Conservation (phyloP, 176 grass and related monocot genomes). For the Musa schizocarpa region DNA sequence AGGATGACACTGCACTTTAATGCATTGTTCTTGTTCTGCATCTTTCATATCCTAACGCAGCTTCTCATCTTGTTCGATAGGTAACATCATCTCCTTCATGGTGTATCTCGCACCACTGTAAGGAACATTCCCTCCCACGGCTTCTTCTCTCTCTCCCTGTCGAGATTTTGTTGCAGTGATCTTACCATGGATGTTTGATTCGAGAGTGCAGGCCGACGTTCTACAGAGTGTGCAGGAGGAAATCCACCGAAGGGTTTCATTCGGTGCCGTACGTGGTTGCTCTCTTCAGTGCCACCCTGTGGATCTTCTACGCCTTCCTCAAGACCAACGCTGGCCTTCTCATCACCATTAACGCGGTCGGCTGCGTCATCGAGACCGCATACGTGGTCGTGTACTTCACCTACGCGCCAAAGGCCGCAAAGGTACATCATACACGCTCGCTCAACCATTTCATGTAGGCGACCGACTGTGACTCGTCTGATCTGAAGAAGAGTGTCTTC, state of each 20-base stretch:
- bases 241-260: constrained; percentile 78
- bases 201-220: constrained; percentile 54
- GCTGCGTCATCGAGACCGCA: constrained; percentile 46
- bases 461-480: background rate
- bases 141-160: background rate
- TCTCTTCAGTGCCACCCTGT: constrained; percentile 81
- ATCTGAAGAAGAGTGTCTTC: background rate
- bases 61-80: constrained; percentile 16
- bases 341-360: constrained; percentile 64
- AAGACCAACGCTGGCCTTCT: constrained; percentile 63
- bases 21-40: background rate
- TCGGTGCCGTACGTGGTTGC: constrained; percentile 80
- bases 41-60: background rate
- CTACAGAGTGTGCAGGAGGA: constrained; percentile 74
- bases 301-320: constrained; percentile 74
- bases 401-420: constrained; percentile 48
- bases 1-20: background rate
- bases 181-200: too few relatives aligned
- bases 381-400: constrained; percentile 59
- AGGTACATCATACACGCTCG: constrained; percentile 10
- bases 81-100: constrained; percentile 85
- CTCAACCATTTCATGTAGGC: background rate
- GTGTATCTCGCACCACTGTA: constrained; percentile 74
- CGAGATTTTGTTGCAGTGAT: background rate
- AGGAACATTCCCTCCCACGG: constrained; percentile 12